Conservation (phyloP, 2,329 filamentous ascomycete genomes). For the Beauveria sp. region DNA sequence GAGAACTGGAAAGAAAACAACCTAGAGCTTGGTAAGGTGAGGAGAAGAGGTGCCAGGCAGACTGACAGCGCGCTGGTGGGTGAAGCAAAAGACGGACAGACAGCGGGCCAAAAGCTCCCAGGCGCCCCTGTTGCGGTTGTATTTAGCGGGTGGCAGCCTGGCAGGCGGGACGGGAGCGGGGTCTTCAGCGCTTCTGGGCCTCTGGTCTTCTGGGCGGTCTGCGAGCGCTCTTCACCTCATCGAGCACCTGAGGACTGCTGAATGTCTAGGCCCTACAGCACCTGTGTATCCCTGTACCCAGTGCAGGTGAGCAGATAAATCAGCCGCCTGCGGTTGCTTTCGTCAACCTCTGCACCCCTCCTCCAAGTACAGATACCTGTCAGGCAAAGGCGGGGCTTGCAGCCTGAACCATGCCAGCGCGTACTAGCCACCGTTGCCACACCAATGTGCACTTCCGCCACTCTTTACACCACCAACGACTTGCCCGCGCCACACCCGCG, state of each 20-base stretch:
- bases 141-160: background rate
- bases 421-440: slow-evolving; percentile 8
- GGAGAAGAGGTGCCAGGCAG: slow-evolving; percentile 13
- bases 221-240: background rate
- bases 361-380: slow-evolving; percentile 3
- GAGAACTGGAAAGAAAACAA: slow-evolving; percentile 14
- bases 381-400: background rate
- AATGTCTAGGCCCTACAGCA: too few relatives aligned
- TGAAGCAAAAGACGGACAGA: background rate
- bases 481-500: background rate
- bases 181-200: background rate
- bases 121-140: too few relatives aligned
- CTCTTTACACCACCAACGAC: background rate
- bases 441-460: slow-evolving; percentile 2
- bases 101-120: background rate
- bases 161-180: slow-evolving; percentile 3
- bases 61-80: background rate
- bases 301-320: background rate
- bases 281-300: background rate
- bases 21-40: slow-evolving; percentile 11
- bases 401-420: background rate
- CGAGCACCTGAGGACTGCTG: too few relatives aligned
- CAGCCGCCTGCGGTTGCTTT: background rate
- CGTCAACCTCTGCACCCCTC: slow-evolving; percentile 1
- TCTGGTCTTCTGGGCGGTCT: background rate